A percentile compares a stretch with the other conserved stretches of the same genome.
phyloP scores from a whole-genome alignment of 345 rosid genomes.

The Moricandia arvensis region DNA sequence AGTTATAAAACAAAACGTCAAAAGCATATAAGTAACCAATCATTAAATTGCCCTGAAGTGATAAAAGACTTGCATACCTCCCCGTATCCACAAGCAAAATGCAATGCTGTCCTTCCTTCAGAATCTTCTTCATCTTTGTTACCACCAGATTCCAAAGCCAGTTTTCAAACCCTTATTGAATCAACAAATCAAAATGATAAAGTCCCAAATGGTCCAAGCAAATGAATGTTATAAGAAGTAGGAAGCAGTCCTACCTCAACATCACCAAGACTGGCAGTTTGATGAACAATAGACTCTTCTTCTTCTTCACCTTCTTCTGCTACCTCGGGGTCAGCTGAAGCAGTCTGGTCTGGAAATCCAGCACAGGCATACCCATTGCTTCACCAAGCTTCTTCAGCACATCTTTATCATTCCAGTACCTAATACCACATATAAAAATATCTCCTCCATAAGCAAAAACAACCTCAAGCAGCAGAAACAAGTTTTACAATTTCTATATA shows the following conservation, averaged over 20 bases:
- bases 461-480: background rate
- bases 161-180: constrained; percentile 68
- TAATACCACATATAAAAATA: constrained; percentile 22
- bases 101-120: constrained; percentile 97
- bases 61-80: constrained; percentile 58
- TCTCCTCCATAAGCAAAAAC: constrained; percentile 8
- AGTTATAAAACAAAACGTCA: background rate
- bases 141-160: constrained; percentile 82
- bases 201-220: background rate
- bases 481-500: background rate
- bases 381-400: constrained; percentile 91
- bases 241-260: constrained; percentile 57
- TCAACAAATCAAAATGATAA: constrained; percentile 11
- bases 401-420: constrained; percentile 97
- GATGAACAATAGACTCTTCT: constrained; percentile 89
- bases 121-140: constrained; percentile 96
- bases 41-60: background rate
- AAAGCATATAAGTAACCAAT: background rate
- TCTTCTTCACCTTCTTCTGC: constrained; percentile 81
- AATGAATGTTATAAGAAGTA: background rate
- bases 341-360: constrained; percentile 52
- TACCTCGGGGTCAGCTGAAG: constrained; percentile 67
- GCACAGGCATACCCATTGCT: constrained; percentile 91
- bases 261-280: constrained; percentile 93
- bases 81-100: constrained; percentile 98